Percentiles rank a stretch among this genome's conserved stretches.
Conservation (phyloP, 176 grass and related monocot species). For the Alloteropsis semialata region DNA sequence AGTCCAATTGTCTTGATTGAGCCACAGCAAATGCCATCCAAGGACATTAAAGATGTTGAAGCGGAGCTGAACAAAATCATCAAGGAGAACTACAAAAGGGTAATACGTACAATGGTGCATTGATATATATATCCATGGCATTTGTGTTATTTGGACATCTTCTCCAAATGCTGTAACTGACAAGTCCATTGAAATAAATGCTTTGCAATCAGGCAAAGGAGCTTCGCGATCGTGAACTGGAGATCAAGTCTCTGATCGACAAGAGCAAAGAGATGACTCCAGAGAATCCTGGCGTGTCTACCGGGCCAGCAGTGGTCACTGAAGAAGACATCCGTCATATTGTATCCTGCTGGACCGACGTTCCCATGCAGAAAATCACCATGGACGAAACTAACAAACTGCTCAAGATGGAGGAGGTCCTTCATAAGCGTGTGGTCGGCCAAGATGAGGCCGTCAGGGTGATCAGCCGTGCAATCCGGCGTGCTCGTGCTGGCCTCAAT, state of each 20-base stretch:
- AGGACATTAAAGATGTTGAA: slow-evolving; percentile 60
- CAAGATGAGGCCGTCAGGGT: not conserved
- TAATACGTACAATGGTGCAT: no score
- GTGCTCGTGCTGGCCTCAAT: not conserved
- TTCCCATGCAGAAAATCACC: not conserved
- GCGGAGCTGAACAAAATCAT: slow-evolving; percentile 60
- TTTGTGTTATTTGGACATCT: no score
- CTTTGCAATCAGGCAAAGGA: slow-evolving; percentile 63
- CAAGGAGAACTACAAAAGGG: slow-evolving; percentile 77
- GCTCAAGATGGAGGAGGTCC: not conserved
- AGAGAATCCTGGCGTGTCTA: not conserved
- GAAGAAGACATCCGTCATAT: slow-evolving; percentile 79
- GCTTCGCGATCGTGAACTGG: slow-evolving; percentile 65
- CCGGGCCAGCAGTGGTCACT: slow-evolving; percentile 42
- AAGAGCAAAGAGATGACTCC: slow-evolving; percentile 59
- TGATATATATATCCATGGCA: no score
- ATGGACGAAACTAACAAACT: not conserved
- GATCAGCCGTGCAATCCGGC: not conserved
- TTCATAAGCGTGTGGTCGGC: not conserved
- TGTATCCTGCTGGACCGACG: slow-evolving; percentile 67
- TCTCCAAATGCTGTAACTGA: no score
- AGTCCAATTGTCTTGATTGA: not conserved
- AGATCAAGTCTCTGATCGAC: slow-evolving; percentile 54
- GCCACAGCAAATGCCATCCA: not conserved
- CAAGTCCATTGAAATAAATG: no score